A percentile compares a stretch with the other conserved stretches of the same genome.
Conservation (phyloP, 129 eudicot species). For the sunflower (Helianthus annuus) region DNA sequence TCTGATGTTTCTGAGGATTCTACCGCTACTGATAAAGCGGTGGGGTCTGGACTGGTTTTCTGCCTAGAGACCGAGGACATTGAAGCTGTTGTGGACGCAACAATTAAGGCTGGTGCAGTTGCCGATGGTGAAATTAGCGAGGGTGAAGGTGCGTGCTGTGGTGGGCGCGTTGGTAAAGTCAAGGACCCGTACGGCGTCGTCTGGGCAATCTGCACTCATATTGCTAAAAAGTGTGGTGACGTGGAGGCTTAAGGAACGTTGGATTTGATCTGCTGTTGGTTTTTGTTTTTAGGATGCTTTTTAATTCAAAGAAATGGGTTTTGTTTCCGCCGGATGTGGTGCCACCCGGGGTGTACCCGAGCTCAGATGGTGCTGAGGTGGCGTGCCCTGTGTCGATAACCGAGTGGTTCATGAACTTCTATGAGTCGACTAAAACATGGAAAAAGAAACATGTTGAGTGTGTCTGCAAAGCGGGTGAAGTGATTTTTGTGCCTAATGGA, state of each 20-base stretch:
- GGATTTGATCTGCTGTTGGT: constrained; percentile 21
- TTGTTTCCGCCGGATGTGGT: too few relatives aligned
- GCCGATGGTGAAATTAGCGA: constrained; percentile 52
- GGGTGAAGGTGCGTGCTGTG: constrained; percentile 64
- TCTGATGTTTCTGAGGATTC: constrained; percentile 61
- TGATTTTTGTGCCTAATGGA: too few relatives aligned
- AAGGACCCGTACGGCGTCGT: constrained; percentile 78
- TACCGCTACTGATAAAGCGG: constrained; percentile 42
- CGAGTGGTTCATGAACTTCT: too few relatives aligned
- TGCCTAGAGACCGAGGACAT: constrained; percentile 73
- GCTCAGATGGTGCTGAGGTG: too few relatives aligned
- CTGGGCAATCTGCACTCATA: constrained; percentile 67
- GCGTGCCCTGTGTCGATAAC: too few relatives aligned
- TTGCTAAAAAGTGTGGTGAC: constrained; percentile 34
- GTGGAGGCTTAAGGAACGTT: constrained; percentile 55
- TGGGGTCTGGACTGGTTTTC: constrained; percentile 47
- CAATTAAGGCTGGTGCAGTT: constrained; percentile 73
- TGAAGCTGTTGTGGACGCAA: constrained; percentile 61
- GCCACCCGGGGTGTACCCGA: too few relatives aligned
- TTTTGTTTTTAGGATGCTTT: constrained; percentile 19
- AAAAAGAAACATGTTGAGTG: too few relatives aligned
- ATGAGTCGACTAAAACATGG: too few relatives aligned
- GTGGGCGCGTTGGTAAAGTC: constrained; percentile 65
- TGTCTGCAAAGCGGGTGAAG: too few relatives aligned
- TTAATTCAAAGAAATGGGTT: constrained; percentile 13